Conservation (phyloP, 75 land plant genomes). For the Selaginella moellendorffii region DNA sequence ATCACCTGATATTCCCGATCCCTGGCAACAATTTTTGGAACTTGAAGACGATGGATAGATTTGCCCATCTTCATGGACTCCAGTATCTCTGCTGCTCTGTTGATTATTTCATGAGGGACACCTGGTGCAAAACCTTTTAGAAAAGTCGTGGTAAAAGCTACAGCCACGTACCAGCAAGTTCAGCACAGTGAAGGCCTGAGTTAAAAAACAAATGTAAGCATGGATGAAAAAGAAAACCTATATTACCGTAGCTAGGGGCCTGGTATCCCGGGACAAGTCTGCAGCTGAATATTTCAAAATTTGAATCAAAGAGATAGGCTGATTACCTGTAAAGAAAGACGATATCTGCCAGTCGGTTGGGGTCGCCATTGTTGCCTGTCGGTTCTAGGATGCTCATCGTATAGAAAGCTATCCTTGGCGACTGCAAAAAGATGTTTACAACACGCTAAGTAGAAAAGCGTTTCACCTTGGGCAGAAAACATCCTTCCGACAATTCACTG, state of each 20-base stretch:
- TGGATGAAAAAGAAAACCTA: neutral
- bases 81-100: conserved; percentile 12
- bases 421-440: conserved; percentile 37
- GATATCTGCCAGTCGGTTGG: conserved; percentile 40
- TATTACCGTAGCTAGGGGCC: conserved; percentile 72
- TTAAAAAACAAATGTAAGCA: neutral
- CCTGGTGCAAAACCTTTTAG: conserved; percentile 4
- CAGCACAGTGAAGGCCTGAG: conserved; percentile 79
- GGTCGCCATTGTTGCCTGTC: conserved; percentile 13
- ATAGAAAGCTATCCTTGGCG: conserved; percentile 46
- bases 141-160: neutral
- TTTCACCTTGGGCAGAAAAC: conserved; percentile 44
- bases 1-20: conserved; percentile 16
- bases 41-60: conserved; percentile 16
- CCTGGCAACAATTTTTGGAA: conserved; percentile 6
- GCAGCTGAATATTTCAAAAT: conserved; percentile 18
- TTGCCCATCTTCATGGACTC: conserved; percentile 1
- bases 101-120: conserved; percentile 16
- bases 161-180: conserved; percentile 63
- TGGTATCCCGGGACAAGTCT: conserved; percentile 74
- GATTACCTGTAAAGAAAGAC: conserved; percentile 46
- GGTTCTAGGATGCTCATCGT: conserved; percentile 79
- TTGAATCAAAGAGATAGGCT: neutral
- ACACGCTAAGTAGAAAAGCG: neutral
- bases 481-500: conserved; percentile 58